Evolutionary conservation across 805 yeast genomes (phyloP).

Genomic region (Lachancea dasiensis): DNA sequence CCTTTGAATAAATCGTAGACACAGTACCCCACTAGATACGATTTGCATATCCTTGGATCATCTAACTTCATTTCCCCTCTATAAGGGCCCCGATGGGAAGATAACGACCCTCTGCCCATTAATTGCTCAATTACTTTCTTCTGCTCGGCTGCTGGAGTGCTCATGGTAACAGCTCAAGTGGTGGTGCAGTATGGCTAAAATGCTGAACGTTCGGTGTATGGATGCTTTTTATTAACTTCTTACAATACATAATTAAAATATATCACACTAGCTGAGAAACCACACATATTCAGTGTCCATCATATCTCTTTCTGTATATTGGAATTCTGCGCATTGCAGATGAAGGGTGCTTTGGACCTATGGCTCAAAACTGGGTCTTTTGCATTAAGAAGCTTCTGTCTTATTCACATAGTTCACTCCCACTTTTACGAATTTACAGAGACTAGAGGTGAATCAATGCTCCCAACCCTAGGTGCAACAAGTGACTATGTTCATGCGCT

Average conservation of each 20-base stretch:
- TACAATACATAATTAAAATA: no score
- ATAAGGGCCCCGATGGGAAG: conserved; percentile 2
- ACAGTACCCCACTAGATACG: conserved; percentile 79
- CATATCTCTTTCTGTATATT: neutral
- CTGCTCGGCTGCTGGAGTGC: conserved; percentile 64
- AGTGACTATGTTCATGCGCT: conserved; percentile 77
- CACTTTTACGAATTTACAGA: conserved; percentile 69
- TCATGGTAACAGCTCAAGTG: no score
- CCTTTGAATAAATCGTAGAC: conserved; percentile 78
- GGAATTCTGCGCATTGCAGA: neutral
- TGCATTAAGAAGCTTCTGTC: conserved; percentile 55
- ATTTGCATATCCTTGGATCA: conserved; percentile 65
- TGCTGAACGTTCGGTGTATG: no score
- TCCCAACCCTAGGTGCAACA: conserved; percentile 73
- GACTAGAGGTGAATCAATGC: conserved; percentile 91
- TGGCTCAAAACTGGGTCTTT: conserved; percentile 37
- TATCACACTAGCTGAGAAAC: no score
- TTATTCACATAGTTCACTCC: conserved; percentile 59
- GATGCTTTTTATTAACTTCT: no score
- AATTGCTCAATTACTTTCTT: conserved; percentile 69
- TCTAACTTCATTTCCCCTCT: conserved; percentile 32
- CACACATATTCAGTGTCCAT: neutral
- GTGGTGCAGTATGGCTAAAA: no score
- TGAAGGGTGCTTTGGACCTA: neutral
- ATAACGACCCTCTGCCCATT: conserved; percentile 55